Evolutionary conservation across 2,329 filamentous ascomycete species (phyloP).

Genomic region (Ascochyta fabae): DNA sequence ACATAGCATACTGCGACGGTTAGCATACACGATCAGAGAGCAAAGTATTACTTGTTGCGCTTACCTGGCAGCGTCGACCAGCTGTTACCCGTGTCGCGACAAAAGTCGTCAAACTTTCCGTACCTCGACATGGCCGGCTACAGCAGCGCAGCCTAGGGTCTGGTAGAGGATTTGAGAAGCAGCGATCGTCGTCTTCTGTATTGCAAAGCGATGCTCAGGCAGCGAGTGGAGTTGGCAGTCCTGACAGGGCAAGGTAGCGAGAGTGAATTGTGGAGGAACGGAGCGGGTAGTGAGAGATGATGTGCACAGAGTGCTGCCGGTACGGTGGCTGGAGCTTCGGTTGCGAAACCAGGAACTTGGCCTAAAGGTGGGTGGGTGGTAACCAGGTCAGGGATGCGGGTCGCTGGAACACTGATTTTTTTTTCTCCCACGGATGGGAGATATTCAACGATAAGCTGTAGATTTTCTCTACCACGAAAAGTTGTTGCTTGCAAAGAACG

Average conservation of each 20-base stretch:
- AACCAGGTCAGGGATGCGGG: constrained; percentile 23
- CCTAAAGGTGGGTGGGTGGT: constrained; percentile 21
- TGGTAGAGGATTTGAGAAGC: background rate
- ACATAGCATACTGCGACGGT: constrained; percentile 56
- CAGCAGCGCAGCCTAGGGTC: constrained; percentile 36
- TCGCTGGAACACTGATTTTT: constrained; percentile 25
- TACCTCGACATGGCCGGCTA: constrained; percentile 43
- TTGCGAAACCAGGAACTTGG: constrained; percentile 10
- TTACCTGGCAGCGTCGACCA: constrained; percentile 51
- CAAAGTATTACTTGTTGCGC: constrained; percentile 5
- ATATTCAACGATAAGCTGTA: background rate
- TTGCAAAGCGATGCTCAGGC: constrained; percentile 14
- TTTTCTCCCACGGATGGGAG: constrained; percentile 16
- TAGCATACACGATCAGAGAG: constrained; percentile 29
- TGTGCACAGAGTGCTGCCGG: constrained; percentile 20
- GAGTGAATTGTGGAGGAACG: constrained; percentile 24
- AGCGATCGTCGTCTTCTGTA: constrained; percentile 7
- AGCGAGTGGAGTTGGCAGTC: constrained; percentile 18
- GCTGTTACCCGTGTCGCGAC: constrained; percentile 55
- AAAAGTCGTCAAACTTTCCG: constrained; percentile 54
- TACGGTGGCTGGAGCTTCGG: constrained; percentile 16
- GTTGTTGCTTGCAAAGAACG: background rate
- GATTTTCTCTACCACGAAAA: background rate
- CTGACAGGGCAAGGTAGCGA: constrained; percentile 23
- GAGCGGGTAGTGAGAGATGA: constrained; percentile 27